A percentile compares a stretch with the other conserved stretches of the same genome.
phyloP scores from a whole-genome alignment of 352 stramenopile species.

The Pythium myriotylum region DNA sequence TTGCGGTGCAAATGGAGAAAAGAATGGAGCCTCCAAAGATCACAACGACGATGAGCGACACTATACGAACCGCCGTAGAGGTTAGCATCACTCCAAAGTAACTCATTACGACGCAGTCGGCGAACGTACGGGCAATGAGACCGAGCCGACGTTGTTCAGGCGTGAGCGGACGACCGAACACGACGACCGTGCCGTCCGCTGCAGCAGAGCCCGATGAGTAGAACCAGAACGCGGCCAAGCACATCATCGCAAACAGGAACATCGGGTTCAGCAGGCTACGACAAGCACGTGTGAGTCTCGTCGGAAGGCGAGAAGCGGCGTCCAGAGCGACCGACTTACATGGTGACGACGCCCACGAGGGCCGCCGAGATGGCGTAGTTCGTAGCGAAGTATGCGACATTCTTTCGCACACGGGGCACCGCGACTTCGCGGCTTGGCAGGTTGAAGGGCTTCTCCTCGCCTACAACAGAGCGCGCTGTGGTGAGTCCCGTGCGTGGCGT shows the following conservation, averaged over 20 bases:
- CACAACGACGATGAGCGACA: slow-evolving; percentile 75
- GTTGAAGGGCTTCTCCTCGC: slow-evolving; percentile 88
- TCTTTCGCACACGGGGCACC: slow-evolving; percentile 69
- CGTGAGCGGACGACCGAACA: slow-evolving; percentile 69
- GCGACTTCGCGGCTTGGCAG: slow-evolving; percentile 66
- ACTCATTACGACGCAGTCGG: neutral
- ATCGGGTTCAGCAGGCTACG: slow-evolving; percentile 81
- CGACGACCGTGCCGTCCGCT: slow-evolving; percentile 74
- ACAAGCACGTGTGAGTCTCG: neutral
- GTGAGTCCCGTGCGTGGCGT: neutral
- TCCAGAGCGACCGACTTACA: slow-evolving; percentile 41
- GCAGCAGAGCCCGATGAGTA: slow-evolving; percentile 74
- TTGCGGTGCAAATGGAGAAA: slow-evolving; percentile 86
- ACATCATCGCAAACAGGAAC: slow-evolving; percentile 89
- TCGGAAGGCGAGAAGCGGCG: neutral
- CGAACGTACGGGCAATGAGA: slow-evolving; percentile 64
- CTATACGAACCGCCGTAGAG: slow-evolving; percentile 29
- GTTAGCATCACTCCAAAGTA: neutral
- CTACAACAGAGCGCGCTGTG: slow-evolving; percentile 20
- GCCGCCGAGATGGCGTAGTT: slow-evolving; percentile 84
- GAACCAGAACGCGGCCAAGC: slow-evolving; percentile 77
- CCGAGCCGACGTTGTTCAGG: slow-evolving; percentile 83
- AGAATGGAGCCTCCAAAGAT: slow-evolving; percentile 86
- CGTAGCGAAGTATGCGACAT: slow-evolving; percentile 81
- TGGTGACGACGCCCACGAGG: slow-evolving; percentile 80